Percentiles rank a stretch among this genome's conserved stretches.
phyloP scores from a whole-genome alignment of 1,284 basidiomycete genomes.

The Marasmius tenuissimus region DNA sequence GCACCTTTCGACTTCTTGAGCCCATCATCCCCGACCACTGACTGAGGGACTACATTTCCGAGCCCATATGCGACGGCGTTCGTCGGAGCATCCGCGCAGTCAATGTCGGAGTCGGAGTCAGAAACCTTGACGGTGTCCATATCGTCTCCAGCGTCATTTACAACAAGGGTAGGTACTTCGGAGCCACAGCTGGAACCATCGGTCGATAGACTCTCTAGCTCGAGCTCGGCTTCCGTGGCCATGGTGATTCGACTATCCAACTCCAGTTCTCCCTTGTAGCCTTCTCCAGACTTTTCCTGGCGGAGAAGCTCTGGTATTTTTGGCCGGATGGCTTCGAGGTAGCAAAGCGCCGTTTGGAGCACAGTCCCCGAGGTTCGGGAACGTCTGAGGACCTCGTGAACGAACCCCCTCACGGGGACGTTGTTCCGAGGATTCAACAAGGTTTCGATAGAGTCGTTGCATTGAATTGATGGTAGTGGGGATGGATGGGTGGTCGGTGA shows the following conservation, averaged over 20 bases:
- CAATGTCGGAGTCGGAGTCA: constrained; percentile 18
- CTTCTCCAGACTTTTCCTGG: constrained; percentile 45
- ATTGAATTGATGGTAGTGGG: constrained; percentile 18
- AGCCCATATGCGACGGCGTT: neutral
- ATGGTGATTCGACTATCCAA: constrained; percentile 45
- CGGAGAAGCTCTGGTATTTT: constrained; percentile 62
- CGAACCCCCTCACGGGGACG: constrained; percentile 63
- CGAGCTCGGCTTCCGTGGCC: constrained; percentile 43
- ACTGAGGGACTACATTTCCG: neutral
- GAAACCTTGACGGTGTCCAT: constrained; percentile 41
- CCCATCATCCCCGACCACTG: neutral
- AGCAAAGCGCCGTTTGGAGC: constrained; percentile 77
- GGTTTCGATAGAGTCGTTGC: neutral
- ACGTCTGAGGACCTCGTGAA: constrained; percentile 75
- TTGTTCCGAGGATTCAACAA: constrained; percentile 14
- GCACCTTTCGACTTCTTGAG: constrained; percentile 20
- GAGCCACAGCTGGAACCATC: constrained; percentile 18
- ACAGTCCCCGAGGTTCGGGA: constrained; percentile 75
- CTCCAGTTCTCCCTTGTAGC: constrained; percentile 37
- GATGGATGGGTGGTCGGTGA: constrained; percentile 38
- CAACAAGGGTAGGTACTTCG: constrained; percentile 5
- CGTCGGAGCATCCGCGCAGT: neutral
- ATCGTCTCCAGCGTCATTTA: constrained; percentile 20
- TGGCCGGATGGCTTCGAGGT: constrained; percentile 69
- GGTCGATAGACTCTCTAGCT: constrained; percentile 18